phyloP scores from a whole-genome alignment of 2,329 filamentous ascomycete species.

The Sporothrix dimorphospora region DNA sequence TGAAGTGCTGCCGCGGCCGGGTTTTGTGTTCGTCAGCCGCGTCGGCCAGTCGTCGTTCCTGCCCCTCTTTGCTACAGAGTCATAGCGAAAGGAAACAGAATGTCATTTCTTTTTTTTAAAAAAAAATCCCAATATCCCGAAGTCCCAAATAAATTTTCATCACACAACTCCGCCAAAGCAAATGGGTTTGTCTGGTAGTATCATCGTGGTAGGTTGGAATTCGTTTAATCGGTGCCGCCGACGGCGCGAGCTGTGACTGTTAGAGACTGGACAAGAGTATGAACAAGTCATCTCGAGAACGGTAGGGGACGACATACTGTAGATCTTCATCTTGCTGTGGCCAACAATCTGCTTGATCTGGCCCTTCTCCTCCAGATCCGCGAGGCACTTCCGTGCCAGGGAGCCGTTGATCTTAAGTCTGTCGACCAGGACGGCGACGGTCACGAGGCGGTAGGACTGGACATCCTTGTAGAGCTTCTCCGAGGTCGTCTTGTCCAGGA shows the following conservation, averaged over 20 bases:
- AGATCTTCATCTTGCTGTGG: slow-evolving; percentile 98
- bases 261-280: not conserved
- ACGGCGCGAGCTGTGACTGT: slow-evolving; percentile 60
- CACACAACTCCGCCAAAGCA: slow-evolving; percentile 31
- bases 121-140: slow-evolving; percentile 23
- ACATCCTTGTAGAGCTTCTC: slow-evolving; percentile 99
- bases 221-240: slow-evolving; percentile 52
- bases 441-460: slow-evolving; percentile 99
- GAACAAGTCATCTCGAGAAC: not conserved
- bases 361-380: slow-evolving; percentile 96
- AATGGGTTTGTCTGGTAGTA: slow-evolving; percentile 31
- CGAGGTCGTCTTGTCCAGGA: slow-evolving; percentile 95
- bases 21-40: not conserved
- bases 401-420: slow-evolving; percentile 99
- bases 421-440: slow-evolving; percentile 97
- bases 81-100: slow-evolving; percentile 5
- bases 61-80: slow-evolving; percentile 4
- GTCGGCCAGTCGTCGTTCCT: slow-evolving; percentile 6
- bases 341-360: slow-evolving; percentile 96
- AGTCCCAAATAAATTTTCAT: slow-evolving; percentile 26
- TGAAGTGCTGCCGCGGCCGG: slow-evolving; percentile 10
- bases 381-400: slow-evolving; percentile 84
- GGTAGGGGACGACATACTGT: slow-evolving; percentile 64
- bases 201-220: slow-evolving; percentile 26
- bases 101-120: slow-evolving; percentile 6